Percentiles rank a stretch among this genome's conserved stretches.
Conservation (phyloP, 352 stramenopile genomes). For the Phytophthora pistaciae region DNA sequence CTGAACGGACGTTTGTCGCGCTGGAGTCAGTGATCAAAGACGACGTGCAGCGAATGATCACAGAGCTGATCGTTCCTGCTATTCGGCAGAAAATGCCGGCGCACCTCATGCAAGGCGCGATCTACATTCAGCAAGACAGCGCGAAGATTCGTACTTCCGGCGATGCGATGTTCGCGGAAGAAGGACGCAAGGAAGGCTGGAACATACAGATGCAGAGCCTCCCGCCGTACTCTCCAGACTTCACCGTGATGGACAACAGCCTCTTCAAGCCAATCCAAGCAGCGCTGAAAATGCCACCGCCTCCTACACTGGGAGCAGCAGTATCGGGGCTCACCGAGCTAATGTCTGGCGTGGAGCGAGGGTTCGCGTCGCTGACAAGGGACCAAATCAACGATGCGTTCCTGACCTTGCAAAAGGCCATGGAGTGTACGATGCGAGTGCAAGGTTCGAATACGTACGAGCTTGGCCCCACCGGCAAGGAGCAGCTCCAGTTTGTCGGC, state of each 20-base stretch:
- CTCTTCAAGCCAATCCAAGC: conserved; percentile 45
- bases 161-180: conserved; percentile 44
- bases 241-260: conserved; percentile 47
- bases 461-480: conserved; percentile 34
- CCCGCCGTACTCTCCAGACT: conserved; percentile 54
- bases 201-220: conserved; percentile 49
- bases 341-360: conserved; percentile 33
- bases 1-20: conserved; percentile 16
- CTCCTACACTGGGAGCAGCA: conserved; percentile 2
- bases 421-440: conserved; percentile 54
- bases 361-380: conserved; percentile 36
- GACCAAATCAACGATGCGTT: conserved; percentile 51
- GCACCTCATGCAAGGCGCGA: conserved; percentile 38
- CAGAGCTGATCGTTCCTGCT: conserved; percentile 38
- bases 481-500: conserved; percentile 42
- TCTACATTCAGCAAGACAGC: conserved; percentile 58
- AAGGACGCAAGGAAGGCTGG: conserved; percentile 47
- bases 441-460: conserved; percentile 58
- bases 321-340: conserved; percentile 38
- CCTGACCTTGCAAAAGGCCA: conserved; percentile 49
- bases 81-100: conserved; percentile 44
- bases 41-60: conserved; percentile 54
- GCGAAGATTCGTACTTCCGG: conserved; percentile 45
- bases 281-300: conserved; percentile 29
- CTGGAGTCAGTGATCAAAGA: conserved; percentile 53